Evolutionary conservation across 2,329 filamentous ascomycete genomes (phyloP).

Genomic region (Cladosporium sp.): DNA sequence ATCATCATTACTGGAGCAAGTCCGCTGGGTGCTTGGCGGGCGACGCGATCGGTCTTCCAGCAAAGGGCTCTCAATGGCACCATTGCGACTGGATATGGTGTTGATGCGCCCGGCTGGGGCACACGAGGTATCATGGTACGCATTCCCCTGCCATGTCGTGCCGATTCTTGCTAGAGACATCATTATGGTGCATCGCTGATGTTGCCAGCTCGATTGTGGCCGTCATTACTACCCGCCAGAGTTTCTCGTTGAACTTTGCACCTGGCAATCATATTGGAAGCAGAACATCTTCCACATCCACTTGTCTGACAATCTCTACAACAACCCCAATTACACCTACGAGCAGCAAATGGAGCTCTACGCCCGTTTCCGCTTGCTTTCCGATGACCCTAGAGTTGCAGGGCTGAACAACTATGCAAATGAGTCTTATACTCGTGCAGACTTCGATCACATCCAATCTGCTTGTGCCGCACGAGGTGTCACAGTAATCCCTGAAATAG

Average conservation of each 20-base stretch:
- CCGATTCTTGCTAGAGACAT: not conserved
- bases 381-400: constrained; percentile 49
- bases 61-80: constrained; percentile 47
- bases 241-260: constrained; percentile 60
- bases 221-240: constrained; percentile 59
- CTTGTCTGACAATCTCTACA: constrained; percentile 59
- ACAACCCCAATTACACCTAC: constrained; percentile 53
- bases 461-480: constrained; percentile 58
- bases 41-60: constrained; percentile 58
- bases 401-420: constrained; percentile 56
- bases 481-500: constrained; percentile 62
- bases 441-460: constrained; percentile 57
- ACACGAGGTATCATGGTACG: constrained; percentile 34
- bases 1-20: constrained; percentile 56
- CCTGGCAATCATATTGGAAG: constrained; percentile 64
- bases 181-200: not conserved
- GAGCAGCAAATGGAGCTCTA: constrained; percentile 55
- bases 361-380: constrained; percentile 58
- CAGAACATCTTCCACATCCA: constrained; percentile 62
- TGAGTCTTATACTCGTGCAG: constrained; percentile 56
- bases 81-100: constrained; percentile 47
- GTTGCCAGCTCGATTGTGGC: constrained; percentile 51
- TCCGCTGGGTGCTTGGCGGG: constrained; percentile 61
- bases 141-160: not conserved
- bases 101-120: constrained; percentile 54